Evolutionary conservation across 2,329 filamentous ascomycete genomes (phyloP), one percentile per base, ranked within the genome.

Genomic region (Coniochaeta sp.): DNA sequence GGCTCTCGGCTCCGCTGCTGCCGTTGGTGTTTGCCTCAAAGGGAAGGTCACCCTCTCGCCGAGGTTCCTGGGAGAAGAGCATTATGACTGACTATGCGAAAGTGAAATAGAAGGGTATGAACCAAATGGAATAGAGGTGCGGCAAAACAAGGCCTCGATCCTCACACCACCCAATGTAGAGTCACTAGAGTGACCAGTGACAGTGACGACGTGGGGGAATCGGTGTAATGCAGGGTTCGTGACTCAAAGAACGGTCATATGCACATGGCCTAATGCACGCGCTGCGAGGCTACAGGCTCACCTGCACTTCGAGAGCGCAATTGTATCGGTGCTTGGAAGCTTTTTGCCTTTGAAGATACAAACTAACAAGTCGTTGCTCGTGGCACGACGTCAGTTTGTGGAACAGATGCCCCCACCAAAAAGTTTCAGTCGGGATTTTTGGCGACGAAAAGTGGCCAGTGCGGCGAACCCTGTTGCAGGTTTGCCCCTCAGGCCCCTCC

Each of bases 381-480:
- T 42, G 38, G 27, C 27, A 30, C 27, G 27, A 30, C 27, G n/a
- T n/a, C n/a, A n/a, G n/a, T n/a, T n/a, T n/a, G n/a, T n/a, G n/a
- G 38, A 26, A 42, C 38, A 26, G n/a, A 3, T 22, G 38, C 38
- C 38, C 38, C 38, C 18, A 18, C 38, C 22, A 42, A 42, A 42
- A 42, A 22, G 26, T 42, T 42, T 42, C 22, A 26, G 10, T 14
- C 38, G 20, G 20, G 4, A 24, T 22, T 18, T 6, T n/a, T n/a
- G n/a, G n/a, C n/a, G n/a, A n/a, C n/a, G n/a, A n/a, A n/a, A n/a
- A 22, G 38, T 22, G 38, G 38, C 38, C 38, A 24, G 38, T 42
- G 38, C 38, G 38, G 38, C 38, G 38, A 42, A 42, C 38, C 38
- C 18, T 42, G 38, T 42, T 42, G n/a, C n/a, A n/a, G n/a, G n/a